phyloP scores from a whole-genome alignment of 768 basidiomycete genomes.

The Pisolithus albus region DNA sequence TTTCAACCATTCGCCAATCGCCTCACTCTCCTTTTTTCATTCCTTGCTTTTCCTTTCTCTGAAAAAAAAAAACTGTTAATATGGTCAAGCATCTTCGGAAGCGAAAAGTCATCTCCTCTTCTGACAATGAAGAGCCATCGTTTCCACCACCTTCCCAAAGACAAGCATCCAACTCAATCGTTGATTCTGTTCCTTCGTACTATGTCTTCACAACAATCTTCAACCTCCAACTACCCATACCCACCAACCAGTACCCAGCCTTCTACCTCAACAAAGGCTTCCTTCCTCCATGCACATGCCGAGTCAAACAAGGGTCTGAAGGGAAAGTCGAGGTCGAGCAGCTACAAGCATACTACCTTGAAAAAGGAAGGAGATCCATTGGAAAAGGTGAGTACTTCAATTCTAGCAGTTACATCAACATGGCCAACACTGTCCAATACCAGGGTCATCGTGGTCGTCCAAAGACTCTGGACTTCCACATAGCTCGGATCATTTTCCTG shows the following conservation, averaged over 20 bases:
- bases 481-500: neutral
- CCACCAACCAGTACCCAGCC: neutral
- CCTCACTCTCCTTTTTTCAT: neutral
- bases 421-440: neutral
- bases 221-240: neutral
- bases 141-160: neutral
- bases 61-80: neutral
- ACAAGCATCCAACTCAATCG: neutral
- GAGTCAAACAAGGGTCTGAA: neutral
- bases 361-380: neutral
- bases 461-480: neutral
- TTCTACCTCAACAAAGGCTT: neutral
- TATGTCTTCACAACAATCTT: neutral
- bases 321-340: neutral
- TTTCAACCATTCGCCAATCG: neutral
- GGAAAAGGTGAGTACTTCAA: neutral
- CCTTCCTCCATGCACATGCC: neutral
- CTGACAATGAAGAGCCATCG: neutral
- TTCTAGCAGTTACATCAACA: neutral
- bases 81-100: neutral
- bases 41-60: neutral
- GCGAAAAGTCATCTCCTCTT: neutral
- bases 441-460: neutral
- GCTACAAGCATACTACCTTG: neutral
- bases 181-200: neutral